Evolutionary conservation across 768 basidiomycete genomes (phyloP).

Genomic region (Suillus americanus): DNA sequence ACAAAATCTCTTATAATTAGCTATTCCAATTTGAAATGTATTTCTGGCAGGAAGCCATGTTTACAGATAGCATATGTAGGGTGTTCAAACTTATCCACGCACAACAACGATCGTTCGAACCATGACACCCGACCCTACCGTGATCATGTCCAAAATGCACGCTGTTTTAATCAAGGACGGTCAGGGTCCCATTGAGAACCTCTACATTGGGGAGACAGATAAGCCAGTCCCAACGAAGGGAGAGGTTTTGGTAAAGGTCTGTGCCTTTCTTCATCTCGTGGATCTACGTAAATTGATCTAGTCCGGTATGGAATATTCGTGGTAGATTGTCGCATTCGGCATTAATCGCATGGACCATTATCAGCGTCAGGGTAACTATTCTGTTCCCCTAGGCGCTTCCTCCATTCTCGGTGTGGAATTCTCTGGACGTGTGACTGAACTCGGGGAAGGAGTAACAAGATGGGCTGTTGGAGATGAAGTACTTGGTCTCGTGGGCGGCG

Average conservation of each 20-base stretch:
- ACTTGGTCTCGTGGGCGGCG: slow-evolving; percentile 77
- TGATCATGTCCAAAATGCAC: slow-evolving; percentile 51
- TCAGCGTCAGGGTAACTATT: slow-evolving; percentile 74
- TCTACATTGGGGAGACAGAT: slow-evolving; percentile 73
- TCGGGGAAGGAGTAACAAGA: slow-evolving; percentile 49
- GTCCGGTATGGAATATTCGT: not conserved
- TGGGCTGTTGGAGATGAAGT: slow-evolving; percentile 74
- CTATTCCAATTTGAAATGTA: not conserved
- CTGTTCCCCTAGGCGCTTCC: slow-evolving; percentile 73
- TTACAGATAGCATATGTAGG: not conserved
- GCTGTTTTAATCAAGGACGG: slow-evolving; percentile 78
- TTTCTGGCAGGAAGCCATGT: not conserved
- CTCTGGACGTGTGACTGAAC: slow-evolving; percentile 58
- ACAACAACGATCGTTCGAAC: not conserved
- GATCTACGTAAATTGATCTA: not conserved
- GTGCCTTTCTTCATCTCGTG: slow-evolving; percentile 13
- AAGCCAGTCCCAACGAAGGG: slow-evolving; percentile 56
- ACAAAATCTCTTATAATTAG: not conserved
- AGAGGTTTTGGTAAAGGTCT: slow-evolving; percentile 80
- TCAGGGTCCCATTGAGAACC: slow-evolving; percentile 71
- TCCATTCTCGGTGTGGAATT: slow-evolving; percentile 87
- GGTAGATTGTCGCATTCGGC: slow-evolving; percentile 79
- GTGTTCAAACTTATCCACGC: not conserved
- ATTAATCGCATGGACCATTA: slow-evolving; percentile 83
- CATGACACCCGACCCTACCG: not conserved